Evolutionary conservation across 345 rosid species (phyloP).

Genomic region (Populus tremula): DNA sequence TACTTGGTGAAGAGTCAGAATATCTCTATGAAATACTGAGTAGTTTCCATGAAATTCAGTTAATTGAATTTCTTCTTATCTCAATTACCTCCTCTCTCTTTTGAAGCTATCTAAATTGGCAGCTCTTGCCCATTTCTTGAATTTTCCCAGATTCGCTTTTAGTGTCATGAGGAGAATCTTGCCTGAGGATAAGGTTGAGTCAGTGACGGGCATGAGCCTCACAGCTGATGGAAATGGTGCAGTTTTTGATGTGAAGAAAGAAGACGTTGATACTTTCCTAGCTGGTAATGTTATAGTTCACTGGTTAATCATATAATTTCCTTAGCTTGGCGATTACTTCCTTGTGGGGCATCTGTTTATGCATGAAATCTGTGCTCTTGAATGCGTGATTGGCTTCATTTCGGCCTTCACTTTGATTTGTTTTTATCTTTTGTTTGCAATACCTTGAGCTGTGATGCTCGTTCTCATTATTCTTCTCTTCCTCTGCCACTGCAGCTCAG

Average conservation of each 20-base stretch:
- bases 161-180: slow-evolving; percentile 69
- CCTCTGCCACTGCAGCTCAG: slow-evolving; percentile 37
- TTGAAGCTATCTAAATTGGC: not conserved
- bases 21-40: not conserved
- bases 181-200: slow-evolving; percentile 92
- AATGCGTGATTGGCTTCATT: not conserved
- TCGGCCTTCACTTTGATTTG: not conserved
- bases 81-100: not conserved
- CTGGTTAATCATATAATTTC: not conserved
- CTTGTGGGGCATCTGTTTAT: not conserved
- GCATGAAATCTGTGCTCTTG: not conserved
- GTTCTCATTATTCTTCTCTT: not conserved
- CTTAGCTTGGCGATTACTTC: not conserved
- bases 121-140: not conserved
- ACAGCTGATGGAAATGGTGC: slow-evolving; percentile 80
- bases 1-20: not conserved
- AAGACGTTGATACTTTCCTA: slow-evolving; percentile 61
- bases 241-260: slow-evolving; percentile 71
- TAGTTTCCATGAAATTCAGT: not conserved
- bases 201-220: slow-evolving; percentile 65
- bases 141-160: slow-evolving; percentile 51
- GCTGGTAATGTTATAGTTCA: slow-evolving; percentile 35
- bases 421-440: not conserved
- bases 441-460: not conserved
- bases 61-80: not conserved